Evolutionary conservation across 768 basidiomycete genomes (phyloP).

Genomic region (Strobilomyces confusus): DNA sequence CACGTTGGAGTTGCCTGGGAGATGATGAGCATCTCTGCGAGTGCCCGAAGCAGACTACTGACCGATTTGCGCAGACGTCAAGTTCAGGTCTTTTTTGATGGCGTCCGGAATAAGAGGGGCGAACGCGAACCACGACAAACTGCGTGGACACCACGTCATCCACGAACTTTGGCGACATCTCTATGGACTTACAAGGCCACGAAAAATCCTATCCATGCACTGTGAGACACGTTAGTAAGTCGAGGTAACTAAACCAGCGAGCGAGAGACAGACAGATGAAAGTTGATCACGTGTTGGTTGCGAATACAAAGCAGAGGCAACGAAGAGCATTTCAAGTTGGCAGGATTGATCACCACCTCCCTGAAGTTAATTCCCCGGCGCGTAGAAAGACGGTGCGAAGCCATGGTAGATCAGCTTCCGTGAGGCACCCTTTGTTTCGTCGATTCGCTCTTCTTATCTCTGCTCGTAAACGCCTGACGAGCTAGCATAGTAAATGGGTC

Average conservation of each 20-base stretch:
- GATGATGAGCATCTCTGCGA: not conserved
- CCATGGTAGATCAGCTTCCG: slow-evolving; percentile 4
- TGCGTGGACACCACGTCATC: not conserved
- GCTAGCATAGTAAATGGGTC: not conserved
- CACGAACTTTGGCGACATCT: not conserved
- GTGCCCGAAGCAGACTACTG: not conserved
- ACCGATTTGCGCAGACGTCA: slow-evolving; percentile 45
- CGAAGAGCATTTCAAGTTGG: slow-evolving; percentile 4
- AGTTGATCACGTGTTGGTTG: slow-evolving; percentile 5
- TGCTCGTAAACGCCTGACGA: not conserved
- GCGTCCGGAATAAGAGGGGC: slow-evolving; percentile 54
- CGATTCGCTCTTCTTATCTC: not conserved
- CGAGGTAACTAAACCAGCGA: not conserved
- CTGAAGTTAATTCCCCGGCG: slow-evolving; percentile 3
- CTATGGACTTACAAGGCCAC: slow-evolving; percentile 3
- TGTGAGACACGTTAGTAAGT: not conserved
- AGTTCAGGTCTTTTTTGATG: slow-evolving; percentile 49
- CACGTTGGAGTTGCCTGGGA: not conserved
- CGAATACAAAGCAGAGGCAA: slow-evolving; percentile 1
- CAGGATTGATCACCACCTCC: slow-evolving; percentile 6
- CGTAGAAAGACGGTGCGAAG: not conserved
- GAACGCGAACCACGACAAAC: slow-evolving; percentile 54
- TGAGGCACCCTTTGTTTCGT: not conserved
- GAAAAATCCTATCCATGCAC: slow-evolving; percentile 5
- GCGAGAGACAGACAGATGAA: slow-evolving; percentile 3